Conservation (phyloP, 129 eudicot genomes). For the Artemisia annua region DNA sequence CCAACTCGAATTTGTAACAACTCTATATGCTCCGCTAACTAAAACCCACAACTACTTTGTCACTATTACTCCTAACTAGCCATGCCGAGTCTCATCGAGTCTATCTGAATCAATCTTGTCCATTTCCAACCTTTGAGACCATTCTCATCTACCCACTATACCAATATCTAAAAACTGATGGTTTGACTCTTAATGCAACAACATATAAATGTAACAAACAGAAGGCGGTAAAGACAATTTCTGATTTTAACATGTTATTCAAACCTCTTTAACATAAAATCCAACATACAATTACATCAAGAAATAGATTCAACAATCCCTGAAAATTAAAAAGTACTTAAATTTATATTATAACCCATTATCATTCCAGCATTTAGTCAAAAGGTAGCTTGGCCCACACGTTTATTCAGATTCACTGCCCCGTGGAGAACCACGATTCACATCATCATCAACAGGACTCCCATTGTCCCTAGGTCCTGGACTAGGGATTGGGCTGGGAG, state of each 20-base stretch:
- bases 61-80: no score
- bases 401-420: conserved; percentile 46
- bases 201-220: not conserved
- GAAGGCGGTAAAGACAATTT: not conserved
- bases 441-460: conserved; percentile 49
- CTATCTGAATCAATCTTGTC: no score
- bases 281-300: not conserved
- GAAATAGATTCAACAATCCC: not conserved
- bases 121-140: no score
- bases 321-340: not conserved
- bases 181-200: no score
- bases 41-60: no score
- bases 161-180: no score
- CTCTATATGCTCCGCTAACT: no score
- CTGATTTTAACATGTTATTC: not conserved
- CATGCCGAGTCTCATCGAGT: no score
- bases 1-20: no score
- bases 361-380: not conserved
- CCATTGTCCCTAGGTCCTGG: conserved; percentile 42
- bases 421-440: conserved; percentile 46
- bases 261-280: not conserved
- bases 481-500: conserved; percentile 45
- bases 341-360: not conserved
- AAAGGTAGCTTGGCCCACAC: not conserved
- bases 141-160: no score